Conservation (phyloP, 331 rosid species). For the Acacia concinna region DNA sequence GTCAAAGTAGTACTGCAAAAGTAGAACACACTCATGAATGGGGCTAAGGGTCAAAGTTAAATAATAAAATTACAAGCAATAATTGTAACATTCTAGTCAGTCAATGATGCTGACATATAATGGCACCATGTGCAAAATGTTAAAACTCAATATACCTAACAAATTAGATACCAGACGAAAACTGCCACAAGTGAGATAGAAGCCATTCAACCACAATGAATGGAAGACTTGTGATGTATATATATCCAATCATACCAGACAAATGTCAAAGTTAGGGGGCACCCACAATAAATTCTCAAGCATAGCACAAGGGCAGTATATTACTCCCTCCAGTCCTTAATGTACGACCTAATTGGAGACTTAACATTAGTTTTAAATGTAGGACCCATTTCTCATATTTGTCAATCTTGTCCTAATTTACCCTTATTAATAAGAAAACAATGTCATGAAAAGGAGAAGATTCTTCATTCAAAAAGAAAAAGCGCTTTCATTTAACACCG, state of each 20-base stretch:
- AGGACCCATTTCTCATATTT: no score
- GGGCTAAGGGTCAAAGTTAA: not conserved
- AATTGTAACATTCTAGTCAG: not conserved
- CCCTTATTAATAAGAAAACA: not conserved
- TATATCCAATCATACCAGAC: not conserved
- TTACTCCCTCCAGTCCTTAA: not conserved
- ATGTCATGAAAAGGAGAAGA: not conserved
- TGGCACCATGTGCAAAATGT: not conserved
- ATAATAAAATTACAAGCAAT: not conserved
- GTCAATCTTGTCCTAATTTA: no score
- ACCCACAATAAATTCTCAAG: not conserved
- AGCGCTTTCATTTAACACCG: not conserved
- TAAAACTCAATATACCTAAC: not conserved
- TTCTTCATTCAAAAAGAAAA: not conserved
- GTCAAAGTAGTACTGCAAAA: slow-evolving; percentile 75
- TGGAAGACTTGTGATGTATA: no score
- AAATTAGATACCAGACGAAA: not conserved
- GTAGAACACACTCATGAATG: slow-evolving; percentile 13
- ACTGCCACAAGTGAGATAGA: not conserved
- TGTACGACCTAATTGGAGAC: no score
- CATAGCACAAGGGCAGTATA: not conserved
- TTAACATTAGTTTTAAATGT: no score
- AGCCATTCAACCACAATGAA: not conserved
- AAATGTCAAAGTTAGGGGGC: not conserved
- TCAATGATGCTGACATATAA: not conserved